These are phyloP conservation scores for Penicillium fuscoglaucum DNA, from an alignment of 2,329 filamentous ascomycete species.

Conservation along the genomic window DNA sequence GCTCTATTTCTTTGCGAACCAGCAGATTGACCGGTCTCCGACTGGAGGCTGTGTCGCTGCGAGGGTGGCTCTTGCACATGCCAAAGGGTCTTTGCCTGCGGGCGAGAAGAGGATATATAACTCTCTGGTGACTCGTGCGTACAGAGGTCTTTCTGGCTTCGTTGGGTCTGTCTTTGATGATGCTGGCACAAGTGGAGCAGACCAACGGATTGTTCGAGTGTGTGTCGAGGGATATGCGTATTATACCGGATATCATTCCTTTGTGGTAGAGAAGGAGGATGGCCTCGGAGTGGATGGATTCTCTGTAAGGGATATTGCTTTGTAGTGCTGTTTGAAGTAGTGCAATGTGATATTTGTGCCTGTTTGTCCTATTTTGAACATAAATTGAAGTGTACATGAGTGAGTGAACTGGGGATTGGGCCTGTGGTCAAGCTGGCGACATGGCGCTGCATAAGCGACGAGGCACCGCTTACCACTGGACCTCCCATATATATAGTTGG, in stretches of 20 bases:
- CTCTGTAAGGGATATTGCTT: conserved; percentile 10
- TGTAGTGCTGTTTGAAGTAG: neutral
- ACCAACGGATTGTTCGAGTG: conserved; percentile 2
- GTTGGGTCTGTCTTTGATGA: conserved; percentile 13
- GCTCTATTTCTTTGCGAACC: conserved; percentile 48
- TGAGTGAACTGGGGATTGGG: neutral
- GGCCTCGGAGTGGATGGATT: conserved; percentile 16
- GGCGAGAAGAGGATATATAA: conserved; percentile 38
- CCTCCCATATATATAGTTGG: neutral
- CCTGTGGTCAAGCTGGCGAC: neutral
- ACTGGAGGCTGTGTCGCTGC: conserved; percentile 43
- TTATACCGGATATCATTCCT: conserved; percentile 18
- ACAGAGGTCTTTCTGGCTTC: conserved; percentile 16
- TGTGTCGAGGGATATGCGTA: conserved; percentile 16
- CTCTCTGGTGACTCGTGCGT: conserved; percentile 31
- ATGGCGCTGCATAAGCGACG: neutral
- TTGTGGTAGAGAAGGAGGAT: conserved; percentile 17
- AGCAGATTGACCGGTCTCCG: conserved; percentile 50
- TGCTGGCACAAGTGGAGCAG: neutral
- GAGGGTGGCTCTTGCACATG: conserved; percentile 39
- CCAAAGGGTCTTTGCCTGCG: conserved; percentile 25
- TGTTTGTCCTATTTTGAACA: neutral
- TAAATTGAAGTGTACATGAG: no score
- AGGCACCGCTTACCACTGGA: neutral
- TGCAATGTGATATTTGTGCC: neutral